These are phyloP conservation scores for Vitis hybrid DNA, from an alignment of 177 flowering plant species.

Conservation along the genomic window DNA sequence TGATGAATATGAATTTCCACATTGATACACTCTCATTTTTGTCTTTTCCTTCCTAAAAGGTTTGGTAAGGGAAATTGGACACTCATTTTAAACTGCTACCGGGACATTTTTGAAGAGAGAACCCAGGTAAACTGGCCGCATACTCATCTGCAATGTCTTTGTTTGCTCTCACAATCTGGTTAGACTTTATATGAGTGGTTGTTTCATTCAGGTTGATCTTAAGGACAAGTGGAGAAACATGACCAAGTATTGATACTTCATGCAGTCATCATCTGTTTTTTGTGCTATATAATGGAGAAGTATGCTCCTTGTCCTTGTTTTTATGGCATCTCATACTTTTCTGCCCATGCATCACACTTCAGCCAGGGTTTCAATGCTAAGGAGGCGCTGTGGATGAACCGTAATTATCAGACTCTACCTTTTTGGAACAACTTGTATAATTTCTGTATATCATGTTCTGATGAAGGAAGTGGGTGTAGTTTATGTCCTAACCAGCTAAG, in stretches of 20 bases:
- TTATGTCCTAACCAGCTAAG: too few relatives aligned
- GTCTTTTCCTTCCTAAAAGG: conserved; percentile 18
- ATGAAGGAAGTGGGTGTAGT: too few relatives aligned
- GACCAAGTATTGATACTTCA: conserved; percentile 15
- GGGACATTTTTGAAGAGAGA: conserved; percentile 51
- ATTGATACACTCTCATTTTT: not conserved
- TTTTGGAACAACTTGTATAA: too few relatives aligned
- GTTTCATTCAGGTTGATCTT: conserved; percentile 50
- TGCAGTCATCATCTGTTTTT: too few relatives aligned
- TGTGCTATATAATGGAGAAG: too few relatives aligned
- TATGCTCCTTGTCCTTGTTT: too few relatives aligned
- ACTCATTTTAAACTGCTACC: conserved; percentile 35
- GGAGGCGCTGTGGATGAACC: too few relatives aligned
- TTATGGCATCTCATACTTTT: too few relatives aligned
- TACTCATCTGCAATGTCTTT: not conserved
- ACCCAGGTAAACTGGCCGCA: conserved; percentile 39
- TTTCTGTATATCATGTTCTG: too few relatives aligned
- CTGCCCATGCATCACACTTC: too few relatives aligned
- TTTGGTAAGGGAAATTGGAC: conserved; percentile 73
- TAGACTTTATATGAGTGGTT: not conserved
- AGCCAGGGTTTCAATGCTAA: too few relatives aligned
- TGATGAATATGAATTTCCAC: not conserved
- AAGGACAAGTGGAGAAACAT: conserved; percentile 78
- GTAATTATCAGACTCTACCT: too few relatives aligned
- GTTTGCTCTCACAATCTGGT: not conserved